A percentile compares a stretch with the other conserved stretches of the same genome.
These are phyloP conservation scores for Kregervanrija delftensis DNA, from an alignment of 805 yeast genomes.

Conservation along the genomic window DNA sequence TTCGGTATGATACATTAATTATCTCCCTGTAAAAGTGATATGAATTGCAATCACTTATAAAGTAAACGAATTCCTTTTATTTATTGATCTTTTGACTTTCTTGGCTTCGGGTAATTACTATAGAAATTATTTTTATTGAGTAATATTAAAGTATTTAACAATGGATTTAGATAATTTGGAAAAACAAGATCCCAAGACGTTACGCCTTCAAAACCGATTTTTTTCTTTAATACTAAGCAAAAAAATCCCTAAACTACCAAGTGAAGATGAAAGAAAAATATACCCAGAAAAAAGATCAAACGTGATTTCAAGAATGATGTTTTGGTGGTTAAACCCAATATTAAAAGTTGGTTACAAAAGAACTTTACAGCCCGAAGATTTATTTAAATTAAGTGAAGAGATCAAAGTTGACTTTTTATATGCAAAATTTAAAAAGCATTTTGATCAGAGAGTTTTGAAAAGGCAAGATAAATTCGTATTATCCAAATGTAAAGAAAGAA, in stretches of 20 bases:
- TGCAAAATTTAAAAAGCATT: slow-evolving; percentile 27
- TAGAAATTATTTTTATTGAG: too few species aligned
- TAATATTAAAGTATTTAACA: too few species aligned
- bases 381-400: slow-evolving; percentile 39
- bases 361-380: slow-evolving; percentile 59
- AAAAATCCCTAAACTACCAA: slow-evolving; percentile 44
- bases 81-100: too few species aligned
- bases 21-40: too few species aligned
- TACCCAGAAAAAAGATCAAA: slow-evolving; percentile 43
- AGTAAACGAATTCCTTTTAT: too few species aligned
- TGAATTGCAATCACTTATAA: too few species aligned
- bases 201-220: slow-evolving; percentile 37
- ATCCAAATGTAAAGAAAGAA: slow-evolving; percentile 24
- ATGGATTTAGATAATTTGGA: neutral
- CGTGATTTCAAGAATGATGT: slow-evolving; percentile 37
- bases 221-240: slow-evolving; percentile 45
- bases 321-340: slow-evolving; percentile 66
- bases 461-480: slow-evolving; percentile 11
- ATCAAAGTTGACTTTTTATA: slow-evolving; percentile 37
- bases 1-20: too few species aligned
- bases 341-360: slow-evolving; percentile 65
- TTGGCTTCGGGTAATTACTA: too few species aligned
- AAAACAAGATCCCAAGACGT: slow-evolving; percentile 1
- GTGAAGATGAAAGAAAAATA: slow-evolving; percentile 40
- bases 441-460: slow-evolving; percentile 25